These are phyloP conservation scores for Adansonia grandidieri DNA, from an alignment of 441 rosid genomes.

Conservation along the genomic window DNA sequence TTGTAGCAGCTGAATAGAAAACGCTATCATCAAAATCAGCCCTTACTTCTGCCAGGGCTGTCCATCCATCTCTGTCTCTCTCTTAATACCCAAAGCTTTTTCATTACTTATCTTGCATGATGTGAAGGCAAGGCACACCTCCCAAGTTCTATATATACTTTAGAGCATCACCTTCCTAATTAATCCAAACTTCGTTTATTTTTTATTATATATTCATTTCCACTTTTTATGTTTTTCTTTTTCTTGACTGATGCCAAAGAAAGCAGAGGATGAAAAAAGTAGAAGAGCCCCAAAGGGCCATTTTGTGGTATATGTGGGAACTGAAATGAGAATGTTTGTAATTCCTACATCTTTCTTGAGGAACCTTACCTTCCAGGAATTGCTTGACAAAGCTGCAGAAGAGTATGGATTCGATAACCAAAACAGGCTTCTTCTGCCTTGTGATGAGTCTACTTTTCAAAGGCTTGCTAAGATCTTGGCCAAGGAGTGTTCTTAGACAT, in stretches of 20 bases:
- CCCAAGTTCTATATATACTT: neutral
- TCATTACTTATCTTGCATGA: neutral
- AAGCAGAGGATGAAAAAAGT: conserved; percentile 21
- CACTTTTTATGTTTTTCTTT: neutral
- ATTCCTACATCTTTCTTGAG: conserved; percentile 37
- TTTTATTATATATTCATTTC: neutral
- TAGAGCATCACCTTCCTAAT: neutral
- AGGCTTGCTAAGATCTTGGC: conserved; percentile 1
- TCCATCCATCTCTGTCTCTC: neutral
- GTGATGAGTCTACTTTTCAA: conserved; percentile 35
- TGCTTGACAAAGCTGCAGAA: conserved; percentile 41
- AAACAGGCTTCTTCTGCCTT: conserved; percentile 36
- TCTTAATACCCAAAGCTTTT: neutral
- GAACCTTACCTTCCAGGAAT: conserved; percentile 31
- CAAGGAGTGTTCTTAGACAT: neutral
- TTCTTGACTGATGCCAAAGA: conserved; percentile 28
- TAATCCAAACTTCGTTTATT: neutral
- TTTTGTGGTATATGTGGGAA: conserved; percentile 46
- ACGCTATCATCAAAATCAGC: neutral
- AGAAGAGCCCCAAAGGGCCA: conserved; percentile 42
- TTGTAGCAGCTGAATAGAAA: neutral
- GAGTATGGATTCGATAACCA: conserved; percentile 39
- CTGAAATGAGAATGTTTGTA: conserved; percentile 36
- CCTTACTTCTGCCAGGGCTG: conserved; percentile 2
- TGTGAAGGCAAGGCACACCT: neutral